Evolutionary conservation across 2,329 filamentous ascomycete genomes (phyloP), one percentile per base, ranked within the genome.

Genomic region (Neofusicoccum parvum): DNA sequence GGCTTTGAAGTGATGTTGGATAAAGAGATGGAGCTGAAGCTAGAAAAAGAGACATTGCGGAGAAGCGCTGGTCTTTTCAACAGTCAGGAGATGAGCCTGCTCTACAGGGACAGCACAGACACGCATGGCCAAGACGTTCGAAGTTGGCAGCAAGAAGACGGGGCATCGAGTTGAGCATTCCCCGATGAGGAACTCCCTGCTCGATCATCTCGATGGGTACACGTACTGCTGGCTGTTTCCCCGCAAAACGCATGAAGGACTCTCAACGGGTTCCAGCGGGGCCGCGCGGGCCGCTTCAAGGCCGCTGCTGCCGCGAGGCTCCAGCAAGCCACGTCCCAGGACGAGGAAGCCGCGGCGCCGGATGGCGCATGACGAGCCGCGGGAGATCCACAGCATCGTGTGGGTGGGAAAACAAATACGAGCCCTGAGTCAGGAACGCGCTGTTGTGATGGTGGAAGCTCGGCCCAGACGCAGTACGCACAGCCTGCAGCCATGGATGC

Each of bases 141-240:
- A 51, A 51, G 48, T 51, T 51, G 27, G 48, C 48, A 51, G 48
- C 5, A 17, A 51, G 11, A 51, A 6, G 7, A 51, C 48, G 23
- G 27, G 12, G 27, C 48, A 36, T 12, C 17, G 48, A 36, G 15
- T 15, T 6, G 12, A 51, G 23, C 23, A 34, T 36, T 20, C 48
- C 14, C 23, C 27, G 9, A 23, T 12, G 12, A 27, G 48, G 48
- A n/a, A 5, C 15, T 36, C 48, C 27, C 34, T 51, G 48, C 23
- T 51, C 48, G 48, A 51, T 51, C 48, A 51, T 51, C 48, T 15
- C 48, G 48, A 51, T 51, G 48, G 48, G 14, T 23, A 36, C n/a
- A 23, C 23, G 23, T 23, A 23, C 3, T 23, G 23, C 23, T 23
- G 23, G 23, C 27, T 3, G 15, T 51, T 51, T 36, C 48, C 48